Evolutionary conservation across 257 asterid genomes (phyloP).

Genomic region (Nicotiana noctiflora): DNA sequence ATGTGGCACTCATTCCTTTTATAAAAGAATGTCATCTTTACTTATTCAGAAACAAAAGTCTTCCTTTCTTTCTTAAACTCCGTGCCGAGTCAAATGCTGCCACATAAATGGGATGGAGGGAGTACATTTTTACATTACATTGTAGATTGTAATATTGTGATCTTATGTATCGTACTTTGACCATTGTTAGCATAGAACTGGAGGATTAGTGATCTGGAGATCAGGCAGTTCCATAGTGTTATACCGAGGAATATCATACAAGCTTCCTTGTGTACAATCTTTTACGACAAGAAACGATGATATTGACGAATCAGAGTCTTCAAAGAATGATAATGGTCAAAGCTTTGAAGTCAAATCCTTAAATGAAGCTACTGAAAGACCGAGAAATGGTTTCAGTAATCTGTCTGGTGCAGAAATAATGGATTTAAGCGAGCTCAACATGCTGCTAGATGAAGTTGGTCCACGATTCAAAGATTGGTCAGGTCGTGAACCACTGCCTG

Average conservation of each 20-base stretch:
- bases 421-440: conserved; percentile 53
- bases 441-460: conserved; percentile 64
- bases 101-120: no score
- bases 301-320: conserved; percentile 21
- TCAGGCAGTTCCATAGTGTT: conserved; percentile 76
- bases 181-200: conserved; percentile 68
- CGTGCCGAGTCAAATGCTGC: no score
- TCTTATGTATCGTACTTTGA: conserved; percentile 28
- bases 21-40: no score
- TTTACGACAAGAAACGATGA: conserved; percentile 30
- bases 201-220: conserved; percentile 89
- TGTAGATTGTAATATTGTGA: not conserved
- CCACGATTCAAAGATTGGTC: conserved; percentile 86
- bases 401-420: conserved; percentile 46
- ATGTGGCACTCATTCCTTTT: no score
- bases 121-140: not conserved
- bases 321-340: conserved; percentile 20
- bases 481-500: conserved; percentile 79
- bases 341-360: conserved; percentile 15
- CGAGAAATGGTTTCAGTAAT: conserved; percentile 18
- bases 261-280: conserved; percentile 63
- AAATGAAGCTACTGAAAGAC: conserved; percentile 24
- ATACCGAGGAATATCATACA: conserved; percentile 76
- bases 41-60: no score
- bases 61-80: no score